These are phyloP conservation scores for Annulohypoxylon maeteangense DNA, from an alignment of 495 filamentous ascomycete genomes.

Conservation along the genomic window DNA sequence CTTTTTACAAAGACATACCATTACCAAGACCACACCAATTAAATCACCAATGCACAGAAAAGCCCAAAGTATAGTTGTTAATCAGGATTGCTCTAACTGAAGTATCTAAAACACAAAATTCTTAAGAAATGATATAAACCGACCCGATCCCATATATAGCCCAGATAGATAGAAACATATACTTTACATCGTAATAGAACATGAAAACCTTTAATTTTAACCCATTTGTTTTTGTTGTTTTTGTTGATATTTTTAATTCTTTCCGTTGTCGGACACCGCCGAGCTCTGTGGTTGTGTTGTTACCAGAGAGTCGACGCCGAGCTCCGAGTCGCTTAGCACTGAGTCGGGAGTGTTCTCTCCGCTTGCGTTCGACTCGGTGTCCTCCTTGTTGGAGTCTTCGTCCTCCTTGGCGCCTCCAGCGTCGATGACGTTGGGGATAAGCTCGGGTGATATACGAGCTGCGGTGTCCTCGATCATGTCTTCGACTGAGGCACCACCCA, in stretches of 20 bases:
- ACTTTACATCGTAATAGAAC: background rate
- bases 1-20: background rate
- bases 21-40: background rate
- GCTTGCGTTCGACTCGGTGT: conserved; percentile 1
- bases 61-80: background rate
- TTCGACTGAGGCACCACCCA: conserved; percentile 51
- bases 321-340: conserved; percentile 1
- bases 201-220: background rate
- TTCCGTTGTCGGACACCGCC: conserved; percentile 1
- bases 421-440: conserved; percentile 8
- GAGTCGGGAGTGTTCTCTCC: conserved; percentile 10
- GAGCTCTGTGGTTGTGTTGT: conserved; percentile 12
- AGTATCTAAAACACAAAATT: conserved; percentile 5
- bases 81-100: conserved; percentile 15
- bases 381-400: background rate
- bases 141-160: background rate
- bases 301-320: conserved; percentile 8
- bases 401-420: background rate
- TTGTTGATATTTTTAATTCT: background rate
- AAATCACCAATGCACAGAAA: background rate
- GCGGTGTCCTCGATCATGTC: conserved; percentile 14
- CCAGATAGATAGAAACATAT: background rate
- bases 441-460: conserved; percentile 6
- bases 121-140: background rate
- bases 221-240: background rate